Conservation (phyloP, 75 land plant genomes). For the Chamaecyparis obtusa region DNA sequence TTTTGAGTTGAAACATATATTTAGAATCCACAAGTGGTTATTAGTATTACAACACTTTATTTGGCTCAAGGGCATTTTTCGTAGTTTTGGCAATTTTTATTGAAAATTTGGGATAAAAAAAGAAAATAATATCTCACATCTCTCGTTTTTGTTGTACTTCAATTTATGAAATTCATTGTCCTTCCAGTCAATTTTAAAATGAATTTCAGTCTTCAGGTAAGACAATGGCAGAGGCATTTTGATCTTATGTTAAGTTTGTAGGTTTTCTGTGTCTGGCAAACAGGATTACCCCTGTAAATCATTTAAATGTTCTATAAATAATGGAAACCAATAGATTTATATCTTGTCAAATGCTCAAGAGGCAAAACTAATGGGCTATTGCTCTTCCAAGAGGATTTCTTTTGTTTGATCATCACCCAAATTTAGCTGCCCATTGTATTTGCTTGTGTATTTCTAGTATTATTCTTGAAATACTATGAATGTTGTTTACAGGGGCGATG, state of each 20-base stretch:
- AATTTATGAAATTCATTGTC: background rate
- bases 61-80: background rate
- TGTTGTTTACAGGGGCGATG: conserved; percentile 73
- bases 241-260: background rate
- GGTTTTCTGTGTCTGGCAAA: background rate
- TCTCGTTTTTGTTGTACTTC: background rate
- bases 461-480: background rate
- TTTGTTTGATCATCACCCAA: background rate
- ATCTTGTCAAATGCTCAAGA: background rate
- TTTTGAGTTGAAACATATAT: background rate
- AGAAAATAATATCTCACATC: background rate
- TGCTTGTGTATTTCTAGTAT: background rate
- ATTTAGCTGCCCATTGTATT: background rate
- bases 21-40: background rate
- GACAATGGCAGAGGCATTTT: background rate
- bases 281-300: background rate
- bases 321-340: background rate
- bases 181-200: background rate
- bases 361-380: background rate
- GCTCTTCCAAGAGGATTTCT: background rate
- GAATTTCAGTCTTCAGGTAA: background rate
- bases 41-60: background rate
- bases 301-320: background rate
- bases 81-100: background rate
- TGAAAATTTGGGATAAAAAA: background rate